Percentiles rank a stretch among this genome's conserved stretches.
phyloP scores from a whole-genome alignment of 805 yeast genomes.

The Lachancea nothofagi region DNA sequence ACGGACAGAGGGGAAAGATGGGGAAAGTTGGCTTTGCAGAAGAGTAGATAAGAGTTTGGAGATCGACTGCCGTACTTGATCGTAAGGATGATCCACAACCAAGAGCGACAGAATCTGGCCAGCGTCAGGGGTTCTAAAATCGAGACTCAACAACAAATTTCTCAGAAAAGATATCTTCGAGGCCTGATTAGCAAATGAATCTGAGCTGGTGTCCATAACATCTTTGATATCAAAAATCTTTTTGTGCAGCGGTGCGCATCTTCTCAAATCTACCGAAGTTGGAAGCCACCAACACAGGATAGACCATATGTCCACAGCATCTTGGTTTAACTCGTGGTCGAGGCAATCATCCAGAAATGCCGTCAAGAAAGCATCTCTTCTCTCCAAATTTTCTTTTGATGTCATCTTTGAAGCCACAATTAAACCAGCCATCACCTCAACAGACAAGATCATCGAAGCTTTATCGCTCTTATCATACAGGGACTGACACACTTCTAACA shows the following conservation, averaged over 20 bases:
- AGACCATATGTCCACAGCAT: slow-evolving; percentile 68
- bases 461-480: slow-evolving; percentile 62
- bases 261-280: slow-evolving; percentile 57
- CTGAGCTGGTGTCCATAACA: slow-evolving; percentile 42
- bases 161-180: slow-evolving; percentile 50
- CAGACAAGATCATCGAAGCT: slow-evolving; percentile 65
- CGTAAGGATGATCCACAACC: slow-evolving; percentile 57
- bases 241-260: slow-evolving; percentile 49
- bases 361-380: slow-evolving; percentile 44
- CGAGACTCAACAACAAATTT: slow-evolving; percentile 43
- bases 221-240: slow-evolving; percentile 41
- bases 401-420: slow-evolving; percentile 44
- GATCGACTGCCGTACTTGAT: slow-evolving; percentile 61
- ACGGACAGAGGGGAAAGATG: slow-evolving; percentile 16
- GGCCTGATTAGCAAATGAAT: slow-evolving; percentile 60
- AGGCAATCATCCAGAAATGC: slow-evolving; percentile 43
- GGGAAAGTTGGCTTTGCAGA: slow-evolving; percentile 25
- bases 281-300: slow-evolving; percentile 73
- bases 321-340: slow-evolving; percentile 61
- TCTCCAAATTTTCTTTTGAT: slow-evolving; percentile 28
- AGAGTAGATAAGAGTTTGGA: slow-evolving; percentile 48
- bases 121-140: slow-evolving; percentile 52
- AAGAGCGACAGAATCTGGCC: slow-evolving; percentile 40
- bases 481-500: slow-evolving; percentile 44
- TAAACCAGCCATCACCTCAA: slow-evolving; percentile 67